Evolutionary conservation across 345 rosid species (phyloP).

Genomic region (Chamaenerion angustifolium): DNA sequence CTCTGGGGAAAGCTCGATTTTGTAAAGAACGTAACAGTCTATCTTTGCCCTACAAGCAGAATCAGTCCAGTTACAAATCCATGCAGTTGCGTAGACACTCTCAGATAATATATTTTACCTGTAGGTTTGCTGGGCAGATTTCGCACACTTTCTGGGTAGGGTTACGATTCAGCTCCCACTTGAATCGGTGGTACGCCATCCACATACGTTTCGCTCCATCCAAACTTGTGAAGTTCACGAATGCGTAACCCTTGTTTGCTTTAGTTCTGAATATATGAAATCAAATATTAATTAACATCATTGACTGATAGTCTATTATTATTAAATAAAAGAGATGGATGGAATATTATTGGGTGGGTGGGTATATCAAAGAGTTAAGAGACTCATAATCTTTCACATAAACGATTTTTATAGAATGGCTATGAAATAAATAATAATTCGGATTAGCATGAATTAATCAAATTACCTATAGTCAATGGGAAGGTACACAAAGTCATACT

Average conservation of each 20-base stretch:
- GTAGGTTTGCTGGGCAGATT: constrained; percentile 27
- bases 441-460: no score
- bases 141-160: constrained; percentile 25
- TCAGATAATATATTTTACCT: no score
- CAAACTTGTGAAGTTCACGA: constrained; percentile 32
- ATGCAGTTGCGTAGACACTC: no score
- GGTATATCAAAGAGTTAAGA: no score
- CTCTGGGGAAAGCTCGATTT: constrained; percentile 7
- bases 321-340: no score
- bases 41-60: constrained; percentile 4
- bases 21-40: not conserved
- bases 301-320: no score
- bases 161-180: constrained; percentile 23
- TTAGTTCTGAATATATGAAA: constrained; percentile 7
- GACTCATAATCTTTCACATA: no score
- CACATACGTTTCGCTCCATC: constrained; percentile 20
- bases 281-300: not conserved
- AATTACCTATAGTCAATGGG: constrained; percentile 36
- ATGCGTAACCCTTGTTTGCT: constrained; percentile 36
- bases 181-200: constrained; percentile 19
- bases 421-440: no score
- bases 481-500: constrained; percentile 33
- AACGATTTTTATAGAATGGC: no score
- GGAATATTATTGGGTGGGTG: no score
- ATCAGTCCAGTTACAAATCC: no score